Evolutionary conservation across 306 rosid genomes (phyloP).

Genomic region (Gillenia trifoliata): DNA sequence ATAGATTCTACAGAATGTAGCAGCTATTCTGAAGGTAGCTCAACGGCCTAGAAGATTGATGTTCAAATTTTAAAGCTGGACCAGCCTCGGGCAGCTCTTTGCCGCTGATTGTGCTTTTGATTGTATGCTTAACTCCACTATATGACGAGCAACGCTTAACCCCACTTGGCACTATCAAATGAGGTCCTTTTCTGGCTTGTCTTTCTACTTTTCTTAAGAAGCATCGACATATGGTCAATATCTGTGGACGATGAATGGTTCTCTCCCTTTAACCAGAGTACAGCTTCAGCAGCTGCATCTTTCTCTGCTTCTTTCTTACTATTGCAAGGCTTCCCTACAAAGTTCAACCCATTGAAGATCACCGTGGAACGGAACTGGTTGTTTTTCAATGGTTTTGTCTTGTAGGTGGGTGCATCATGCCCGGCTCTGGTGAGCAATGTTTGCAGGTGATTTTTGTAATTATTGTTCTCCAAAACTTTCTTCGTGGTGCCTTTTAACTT

Average conservation of each 20-base stretch:
- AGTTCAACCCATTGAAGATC: conserved; percentile 76
- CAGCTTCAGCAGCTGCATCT: conserved; percentile 81
- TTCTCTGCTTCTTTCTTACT: conserved; percentile 81
- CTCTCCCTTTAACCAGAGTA: conserved; percentile 81
- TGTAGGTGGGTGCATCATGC: conserved; percentile 71
- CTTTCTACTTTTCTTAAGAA: conserved; percentile 57
- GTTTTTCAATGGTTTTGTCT: conserved; percentile 63
- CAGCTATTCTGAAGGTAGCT: not conserved
- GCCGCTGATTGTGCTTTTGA: not conserved
- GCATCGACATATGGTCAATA: conserved; percentile 52
- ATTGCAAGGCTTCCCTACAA: conserved; percentile 60
- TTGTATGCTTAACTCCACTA: not conserved
- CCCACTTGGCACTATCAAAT: conserved; percentile 49
- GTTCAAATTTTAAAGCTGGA: not conserved
- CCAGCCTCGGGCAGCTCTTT: not conserved
- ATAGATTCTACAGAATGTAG: not conserved
- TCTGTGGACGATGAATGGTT: conserved; percentile 40
- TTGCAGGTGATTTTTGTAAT: conserved; percentile 67
- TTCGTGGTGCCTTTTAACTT: conserved; percentile 8
- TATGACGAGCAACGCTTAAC: conserved; percentile 20
- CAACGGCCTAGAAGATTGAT: not conserved
- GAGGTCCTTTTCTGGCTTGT: conserved; percentile 31
- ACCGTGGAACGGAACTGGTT: conserved; percentile 75
- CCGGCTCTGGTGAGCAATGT: conserved; percentile 72
- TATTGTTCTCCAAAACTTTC: conserved; percentile 37